Base-by-base conservation (phyloP, 225 moss, liverwort and hornwort genomes). In the Bryum argenteum region DNA sequence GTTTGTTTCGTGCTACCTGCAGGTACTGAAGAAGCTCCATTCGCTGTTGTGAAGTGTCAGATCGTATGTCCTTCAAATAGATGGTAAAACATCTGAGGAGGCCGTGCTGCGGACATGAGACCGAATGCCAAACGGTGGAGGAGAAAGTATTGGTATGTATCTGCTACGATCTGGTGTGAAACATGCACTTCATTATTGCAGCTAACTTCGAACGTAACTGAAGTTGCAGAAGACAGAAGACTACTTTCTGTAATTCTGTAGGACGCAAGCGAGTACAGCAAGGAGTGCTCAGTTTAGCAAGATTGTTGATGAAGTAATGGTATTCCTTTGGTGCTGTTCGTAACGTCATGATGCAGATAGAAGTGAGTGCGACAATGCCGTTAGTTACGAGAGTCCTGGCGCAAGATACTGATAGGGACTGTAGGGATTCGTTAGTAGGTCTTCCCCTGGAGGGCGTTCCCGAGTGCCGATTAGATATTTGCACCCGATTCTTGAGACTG, bases 341-440 rank as follows among this genome's bases (percentile, higher is more conserved):
- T 68, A 68, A 72, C 15, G 38, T 67, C 64, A 68, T 23, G 22
- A 19, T 28, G 69, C 59, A 73, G 69, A 59, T 58, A 19, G 9
- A 65, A 53, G 53, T 53, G 65, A 52, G 38, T 24, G 64, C 47
- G 65, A 58, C 69, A 40, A 17, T 45, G 11, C 64, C 52, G 53
- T 77, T 73, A 26, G 59, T 40, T 26, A 53, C 18, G 52, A 63
- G 64, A 43, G 67, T 71, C 11, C 26, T 17, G 61, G 60, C 41
- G 22, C 67, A 10, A 50, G 54, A 40, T 55, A 33, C 33, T 33
- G 33, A 33, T 5, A 33, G 33, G 33, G 33, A 33, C 33, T 33
- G 33, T 33, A 33, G 33, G 33, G 33, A 33, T 33, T 33, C 33
- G 33, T 10, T 72, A 55, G 40, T 40, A 48, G 56, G 19, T 63